Evolutionary conservation across 169 alveolate genomes (phyloP), one percentile per base, ranked within the genome.

Genomic region (Plasmodium sp.): DNA sequence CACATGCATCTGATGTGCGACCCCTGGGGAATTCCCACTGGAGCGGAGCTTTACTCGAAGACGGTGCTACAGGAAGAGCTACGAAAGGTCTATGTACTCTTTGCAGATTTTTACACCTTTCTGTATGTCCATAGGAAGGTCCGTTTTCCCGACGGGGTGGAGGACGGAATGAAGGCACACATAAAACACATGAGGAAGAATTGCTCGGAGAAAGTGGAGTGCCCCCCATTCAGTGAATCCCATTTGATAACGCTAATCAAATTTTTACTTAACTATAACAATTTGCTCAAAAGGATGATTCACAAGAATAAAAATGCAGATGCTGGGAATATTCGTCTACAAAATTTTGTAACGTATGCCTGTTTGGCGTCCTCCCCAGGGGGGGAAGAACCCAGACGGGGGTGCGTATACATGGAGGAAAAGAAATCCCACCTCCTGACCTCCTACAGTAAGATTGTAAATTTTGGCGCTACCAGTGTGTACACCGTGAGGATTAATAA

Each of bases 51-150:
- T 34, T 33, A 39, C 34, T 43, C 31, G 22, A 79, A 79, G 31
- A 79, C 43, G 18, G 18, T 79, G 84, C 18, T 79, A 33, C 73
- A 79, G 51, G 84, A 79, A 39, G 84, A 79, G 51, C 22, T 79
- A 39, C 48, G 34, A 31, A 79, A 36, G 51, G 16, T 79, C 3
- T 79, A 79, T 31, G 33, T 79, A 79, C 5, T 79, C 14, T 79
- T 79, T 27, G 31, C 31, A 79, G 71, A 79, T 39, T 79, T 79
- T 36, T 79, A 79, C 14, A 43, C 39, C 16, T 79, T 43, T 79
- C 51, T 79, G 9, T 39, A 79, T 79, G 33, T 36, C n/a, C 3
- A 79, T 4, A 79, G 39, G 4, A 79, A 79, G 6, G 51, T 79
- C n/a, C 43, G 51, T 43, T 16, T 79, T 5, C 22, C 22, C 4